Evolutionary conservation across 1,284 basidiomycete genomes (phyloP), one percentile per base, ranked within the genome.

Genomic region (Apiotrichum akiyoshidainum): DNA sequence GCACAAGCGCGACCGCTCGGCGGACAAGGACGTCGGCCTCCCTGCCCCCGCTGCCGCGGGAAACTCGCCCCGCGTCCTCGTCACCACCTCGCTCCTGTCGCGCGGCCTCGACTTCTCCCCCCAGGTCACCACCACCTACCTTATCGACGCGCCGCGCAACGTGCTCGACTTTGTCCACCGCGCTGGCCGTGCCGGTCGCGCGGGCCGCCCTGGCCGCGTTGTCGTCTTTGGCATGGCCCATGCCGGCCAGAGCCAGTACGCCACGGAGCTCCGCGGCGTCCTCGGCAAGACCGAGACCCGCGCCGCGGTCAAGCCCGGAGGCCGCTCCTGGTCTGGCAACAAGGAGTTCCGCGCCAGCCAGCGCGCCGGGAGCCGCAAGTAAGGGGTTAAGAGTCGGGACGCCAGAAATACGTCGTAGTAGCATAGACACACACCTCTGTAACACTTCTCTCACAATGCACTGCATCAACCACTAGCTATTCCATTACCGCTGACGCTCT

Each of bases 51-150:
- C 19, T 10, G 19, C 22, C n/a, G 33, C 19, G 19, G 37, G 13
- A 6, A 35, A 39, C 39, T n/a, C 41, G 33, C 61, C 64, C 1
- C 83, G 87, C 57, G 86, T 93, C 33, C 81, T 95, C 66, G 83
- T 94, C 57, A 93, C 92, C 26, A 95, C 92, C 0, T 93, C 91
- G 12, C 81, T 95, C 22, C 85, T 95, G 34, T 91, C 90, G n/a
- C 85, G 92, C 17, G 92, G 92, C 4, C 82, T 95, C 12, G 92
- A 95, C 73, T 95, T 95, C 69, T 81, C 85, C 16, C 85, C 90
- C 0, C 78, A 80, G 5, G 85, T 93, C 65, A 81, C 83, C 61
- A 85, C 91, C 64, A 87, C 92, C 5, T 87, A 93, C 74, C 86
- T 93, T 64, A 82, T 89, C 31, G 91, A 93, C 65, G 85, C 89